Conservation (phyloP, 2,329 filamentous ascomycete species). For the Neopestalotiopsis clavispora region DNA sequence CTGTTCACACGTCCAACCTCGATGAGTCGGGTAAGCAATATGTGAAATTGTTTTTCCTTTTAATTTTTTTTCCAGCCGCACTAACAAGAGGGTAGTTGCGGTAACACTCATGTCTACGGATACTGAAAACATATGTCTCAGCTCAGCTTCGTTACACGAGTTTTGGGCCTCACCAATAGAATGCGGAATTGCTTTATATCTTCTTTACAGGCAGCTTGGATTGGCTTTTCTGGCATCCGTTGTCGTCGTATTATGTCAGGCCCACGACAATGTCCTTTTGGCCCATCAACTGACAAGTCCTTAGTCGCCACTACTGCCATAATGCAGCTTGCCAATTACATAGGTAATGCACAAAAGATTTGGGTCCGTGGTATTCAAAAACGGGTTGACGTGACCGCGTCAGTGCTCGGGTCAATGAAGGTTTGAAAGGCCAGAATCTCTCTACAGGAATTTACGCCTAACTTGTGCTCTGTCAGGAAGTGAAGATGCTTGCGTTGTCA, state of each 20-base stretch:
- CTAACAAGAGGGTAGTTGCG: neutral
- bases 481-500: conserved; percentile 45
- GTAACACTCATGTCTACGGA: neutral
- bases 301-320: conserved; percentile 21
- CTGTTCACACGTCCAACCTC: neutral
- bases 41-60: neutral
- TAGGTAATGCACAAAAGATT: conserved; percentile 29
- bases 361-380: conserved; percentile 44
- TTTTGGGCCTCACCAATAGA: conserved; percentile 47
- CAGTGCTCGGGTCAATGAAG: conserved; percentile 44
- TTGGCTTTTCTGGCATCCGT: conserved; percentile 52
- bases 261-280: neutral
- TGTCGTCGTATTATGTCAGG: conserved; percentile 40
- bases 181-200: conserved; percentile 48
- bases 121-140: conserved; percentile 42
- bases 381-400: conserved; percentile 34
- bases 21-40: neutral
- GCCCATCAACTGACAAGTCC: neutral
- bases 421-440: conserved; percentile 15
- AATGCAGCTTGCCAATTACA: conserved; percentile 31
- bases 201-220: conserved; percentile 52
- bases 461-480: conserved; percentile 24
- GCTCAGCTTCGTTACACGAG: conserved; percentile 42
- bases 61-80: neutral
- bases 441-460: neutral